These are phyloP conservation scores for Nepenthes alata DNA, from an alignment of 179 eudicot genomes.

Conservation along the genomic window DNA sequence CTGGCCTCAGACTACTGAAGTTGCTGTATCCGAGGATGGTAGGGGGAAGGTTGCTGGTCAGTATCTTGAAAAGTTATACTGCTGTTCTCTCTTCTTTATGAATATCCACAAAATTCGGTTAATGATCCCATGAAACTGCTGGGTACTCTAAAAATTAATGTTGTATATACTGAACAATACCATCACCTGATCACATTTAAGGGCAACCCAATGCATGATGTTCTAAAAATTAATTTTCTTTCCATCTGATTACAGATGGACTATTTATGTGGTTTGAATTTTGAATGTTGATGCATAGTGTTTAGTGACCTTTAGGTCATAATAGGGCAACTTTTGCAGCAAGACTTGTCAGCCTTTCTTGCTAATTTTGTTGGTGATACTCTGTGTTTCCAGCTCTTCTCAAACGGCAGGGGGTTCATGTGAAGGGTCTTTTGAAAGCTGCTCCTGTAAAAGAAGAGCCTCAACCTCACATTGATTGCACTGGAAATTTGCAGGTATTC, in stretches of 20 bases:
- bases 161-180: too few species aligned
- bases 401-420: slow-evolving; percentile 89
- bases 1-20: slow-evolving; percentile 63
- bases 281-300: not conserved
- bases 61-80: slow-evolving; percentile 11
- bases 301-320: not conserved
- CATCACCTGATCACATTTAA: too few species aligned
- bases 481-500: slow-evolving; percentile 86
- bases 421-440: slow-evolving; percentile 82
- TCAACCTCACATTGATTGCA: slow-evolving; percentile 78
- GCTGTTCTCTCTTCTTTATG: not conserved
- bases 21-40: slow-evolving; percentile 72
- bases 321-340: not conserved
- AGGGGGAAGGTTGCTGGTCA: slow-evolving; percentile 96
- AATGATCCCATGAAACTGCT: not conserved
- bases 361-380: not conserved
- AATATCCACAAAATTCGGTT: not conserved
- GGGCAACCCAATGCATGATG: too few species aligned
- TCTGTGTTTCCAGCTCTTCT: slow-evolving; percentile 60
- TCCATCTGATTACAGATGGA: not conserved
- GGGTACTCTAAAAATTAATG: too few species aligned
- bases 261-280: not conserved
- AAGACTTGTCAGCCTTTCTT: not conserved
- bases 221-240: not conserved
- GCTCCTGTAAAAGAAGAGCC: slow-evolving; percentile 74